Percentiles rank a stretch among this genome's conserved stretches.
These are phyloP conservation scores for Vaccinium myrtillus DNA, from an alignment of 148 eudicot genomes.

Conservation along the genomic window DNA sequence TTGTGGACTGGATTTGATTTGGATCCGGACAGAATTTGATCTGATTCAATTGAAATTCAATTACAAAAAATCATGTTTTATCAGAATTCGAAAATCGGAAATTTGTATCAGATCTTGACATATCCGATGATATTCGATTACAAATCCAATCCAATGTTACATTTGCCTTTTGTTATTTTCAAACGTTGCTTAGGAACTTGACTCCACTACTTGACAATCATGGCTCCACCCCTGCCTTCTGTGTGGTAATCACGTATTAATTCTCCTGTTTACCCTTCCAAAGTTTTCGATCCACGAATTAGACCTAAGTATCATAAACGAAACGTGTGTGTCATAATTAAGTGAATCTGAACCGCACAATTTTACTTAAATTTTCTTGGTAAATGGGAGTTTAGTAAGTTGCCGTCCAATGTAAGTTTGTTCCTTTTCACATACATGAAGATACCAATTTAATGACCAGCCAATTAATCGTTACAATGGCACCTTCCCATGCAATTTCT, in stretches of 20 bases:
- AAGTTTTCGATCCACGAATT: not conserved
- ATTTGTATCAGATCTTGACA: too few species aligned
- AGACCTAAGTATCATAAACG: not conserved
- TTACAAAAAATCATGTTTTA: too few species aligned
- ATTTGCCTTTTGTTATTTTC: too few species aligned
- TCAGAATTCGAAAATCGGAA: too few species aligned
- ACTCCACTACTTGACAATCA: too few species aligned
- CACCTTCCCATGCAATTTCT: constrained; percentile 35
- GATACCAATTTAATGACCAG: not conserved
- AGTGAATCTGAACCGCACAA: not conserved
- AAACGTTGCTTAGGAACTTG: too few species aligned
- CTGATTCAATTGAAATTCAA: too few species aligned
- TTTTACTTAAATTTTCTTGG: not conserved
- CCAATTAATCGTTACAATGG: not conserved
- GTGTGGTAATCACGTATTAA: not conserved
- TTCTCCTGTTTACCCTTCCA: not conserved
- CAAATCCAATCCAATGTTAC: too few species aligned
- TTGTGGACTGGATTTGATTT: too few species aligned
- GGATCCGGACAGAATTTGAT: too few species aligned
- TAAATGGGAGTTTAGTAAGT: not conserved
- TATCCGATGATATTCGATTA: too few species aligned
- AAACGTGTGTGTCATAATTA: not conserved
- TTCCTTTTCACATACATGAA: not conserved
- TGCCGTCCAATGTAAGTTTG: not conserved
- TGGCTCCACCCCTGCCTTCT: too few species aligned